Percentiles rank a stretch among this genome's conserved stretches.
Evolutionary conservation across 805 yeast species (phyloP).

Genomic region (Blastobotrys muscicola): DNA sequence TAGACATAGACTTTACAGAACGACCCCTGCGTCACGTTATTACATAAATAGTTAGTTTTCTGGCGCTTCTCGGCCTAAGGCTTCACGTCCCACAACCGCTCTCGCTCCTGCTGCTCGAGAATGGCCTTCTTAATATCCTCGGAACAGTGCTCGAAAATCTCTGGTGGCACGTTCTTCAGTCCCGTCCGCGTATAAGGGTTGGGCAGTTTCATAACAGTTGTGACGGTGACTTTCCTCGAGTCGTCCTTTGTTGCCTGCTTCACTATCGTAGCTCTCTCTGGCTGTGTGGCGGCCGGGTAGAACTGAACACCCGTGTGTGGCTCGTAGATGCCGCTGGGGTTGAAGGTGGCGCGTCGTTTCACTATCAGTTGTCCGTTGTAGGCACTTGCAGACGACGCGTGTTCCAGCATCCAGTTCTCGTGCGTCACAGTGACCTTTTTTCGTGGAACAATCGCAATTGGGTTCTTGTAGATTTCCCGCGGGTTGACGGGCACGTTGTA

Average conservation of each 20-base stretch:
- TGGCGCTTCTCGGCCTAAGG: background rate
- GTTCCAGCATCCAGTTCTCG: constrained; percentile 77
- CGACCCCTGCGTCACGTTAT: background rate
- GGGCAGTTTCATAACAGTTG: constrained; percentile 27
- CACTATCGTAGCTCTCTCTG: constrained; percentile 34
- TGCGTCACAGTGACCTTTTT: constrained; percentile 38
- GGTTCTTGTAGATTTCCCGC: constrained; percentile 18
- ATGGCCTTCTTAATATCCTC: constrained; percentile 41
- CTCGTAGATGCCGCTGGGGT: constrained; percentile 44
- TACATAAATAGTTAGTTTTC: background rate
- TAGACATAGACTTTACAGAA: background rate
- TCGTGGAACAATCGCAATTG: constrained; percentile 16
- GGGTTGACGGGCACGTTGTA: constrained; percentile 18
- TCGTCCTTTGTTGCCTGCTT: constrained; percentile 23
- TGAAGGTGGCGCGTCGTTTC: constrained; percentile 41
- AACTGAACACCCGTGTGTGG: constrained; percentile 77
- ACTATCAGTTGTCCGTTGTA: constrained; percentile 55
- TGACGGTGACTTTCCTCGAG: constrained; percentile 9
- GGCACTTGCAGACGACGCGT: constrained; percentile 66
- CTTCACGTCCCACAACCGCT: constrained; percentile 11
- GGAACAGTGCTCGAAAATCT: constrained; percentile 45
- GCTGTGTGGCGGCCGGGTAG: constrained; percentile 68
- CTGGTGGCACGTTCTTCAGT: constrained; percentile 46
- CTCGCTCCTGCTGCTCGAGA: constrained; percentile 16
- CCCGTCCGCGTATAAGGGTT: constrained; percentile 55